Base-by-base conservation (phyloP, 139 green algal genomes). In the Deuterostichococcus epilithicus region DNA sequence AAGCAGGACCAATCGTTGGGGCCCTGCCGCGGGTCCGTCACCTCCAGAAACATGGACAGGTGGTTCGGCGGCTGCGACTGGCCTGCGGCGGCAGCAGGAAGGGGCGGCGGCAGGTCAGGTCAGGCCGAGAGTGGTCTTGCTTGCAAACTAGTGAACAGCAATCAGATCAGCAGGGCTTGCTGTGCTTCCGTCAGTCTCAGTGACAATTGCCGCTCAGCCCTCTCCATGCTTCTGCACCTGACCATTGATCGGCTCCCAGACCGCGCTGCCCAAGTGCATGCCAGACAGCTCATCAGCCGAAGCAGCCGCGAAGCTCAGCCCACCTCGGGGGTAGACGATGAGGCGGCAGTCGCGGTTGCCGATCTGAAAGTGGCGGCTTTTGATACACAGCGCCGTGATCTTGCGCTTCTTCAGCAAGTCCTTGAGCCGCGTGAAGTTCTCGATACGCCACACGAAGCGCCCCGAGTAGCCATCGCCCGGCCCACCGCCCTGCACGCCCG, bases 331-430 rank as follows among this genome's bases (percentile, higher is more conserved):
- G 76, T 93, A 93, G 1, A 93, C 80, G 34, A 93, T 92, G 52
- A 93, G 84, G 26, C 89, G 77, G 77, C 87, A 92, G 82, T 91
- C 86, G 8, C 82, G 70, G 2, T 81, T 81, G 66, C 87, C 89
- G 5, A 93, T 86, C 52, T 81, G 75, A 77, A 94, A 94, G 45
- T 85, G 81, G 26, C 77, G 70, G 76, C 81, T 89, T 85, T 92
- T 94, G 76, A 94, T 89, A 77, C 88, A 92, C 39, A 94, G 85
- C 28, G 84, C 85, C n/a, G 84, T 93, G 81, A 94, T 94, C 82
- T 93, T 93, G 74, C 89, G 83, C 84, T 93, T 93, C 80, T 94
- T 94, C 67, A 94, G 85, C 58, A 94, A 76, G 47, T 94, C 89
- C 83, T 94, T 94, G 34, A 94, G 82, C 47, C 85, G 83, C 18